Conservation (phyloP, 192 early-diverging fungal genomes). For the Gonapodya prolifera region DNA sequence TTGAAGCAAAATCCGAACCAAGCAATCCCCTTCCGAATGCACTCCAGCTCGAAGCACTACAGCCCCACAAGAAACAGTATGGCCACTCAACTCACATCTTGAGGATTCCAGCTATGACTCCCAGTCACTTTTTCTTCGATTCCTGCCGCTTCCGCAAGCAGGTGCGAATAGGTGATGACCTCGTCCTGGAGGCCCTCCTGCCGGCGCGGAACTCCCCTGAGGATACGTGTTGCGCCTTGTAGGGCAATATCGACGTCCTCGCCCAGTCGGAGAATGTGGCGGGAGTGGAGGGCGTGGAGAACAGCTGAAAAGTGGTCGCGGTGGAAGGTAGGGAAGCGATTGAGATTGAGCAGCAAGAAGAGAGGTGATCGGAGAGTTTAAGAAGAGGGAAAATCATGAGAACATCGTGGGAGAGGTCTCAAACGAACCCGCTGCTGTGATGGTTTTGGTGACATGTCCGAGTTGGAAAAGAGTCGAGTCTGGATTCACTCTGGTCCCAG, state of each 20-base stretch:
- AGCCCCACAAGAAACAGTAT: too few species aligned
- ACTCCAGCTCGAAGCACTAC: too few species aligned
- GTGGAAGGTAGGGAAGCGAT: neutral
- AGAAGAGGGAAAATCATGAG: too few species aligned
- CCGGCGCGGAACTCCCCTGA: neutral
- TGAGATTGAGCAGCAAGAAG: neutral
- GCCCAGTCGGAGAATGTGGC: neutral
- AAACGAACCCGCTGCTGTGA: neutral
- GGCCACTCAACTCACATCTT: neutral
- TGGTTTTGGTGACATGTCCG: neutral
- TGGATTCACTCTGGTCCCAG: neutral
- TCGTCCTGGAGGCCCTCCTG: neutral
- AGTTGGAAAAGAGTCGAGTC: neutral
- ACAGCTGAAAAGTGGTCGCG: neutral
- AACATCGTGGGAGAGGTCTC: too few species aligned
- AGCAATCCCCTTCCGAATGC: too few species aligned
- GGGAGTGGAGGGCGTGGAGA: neutral
- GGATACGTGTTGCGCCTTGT: neutral
- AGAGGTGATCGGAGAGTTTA: neutral
- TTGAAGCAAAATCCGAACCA: too few species aligned
- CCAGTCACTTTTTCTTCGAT: neutral
- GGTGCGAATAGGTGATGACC: neutral
- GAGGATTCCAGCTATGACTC: neutral
- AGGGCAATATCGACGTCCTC: neutral
- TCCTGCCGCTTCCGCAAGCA: neutral